phyloP scores from a whole-genome alignment of 169 alveolate genomes.

The Fabrea salina region DNA sequence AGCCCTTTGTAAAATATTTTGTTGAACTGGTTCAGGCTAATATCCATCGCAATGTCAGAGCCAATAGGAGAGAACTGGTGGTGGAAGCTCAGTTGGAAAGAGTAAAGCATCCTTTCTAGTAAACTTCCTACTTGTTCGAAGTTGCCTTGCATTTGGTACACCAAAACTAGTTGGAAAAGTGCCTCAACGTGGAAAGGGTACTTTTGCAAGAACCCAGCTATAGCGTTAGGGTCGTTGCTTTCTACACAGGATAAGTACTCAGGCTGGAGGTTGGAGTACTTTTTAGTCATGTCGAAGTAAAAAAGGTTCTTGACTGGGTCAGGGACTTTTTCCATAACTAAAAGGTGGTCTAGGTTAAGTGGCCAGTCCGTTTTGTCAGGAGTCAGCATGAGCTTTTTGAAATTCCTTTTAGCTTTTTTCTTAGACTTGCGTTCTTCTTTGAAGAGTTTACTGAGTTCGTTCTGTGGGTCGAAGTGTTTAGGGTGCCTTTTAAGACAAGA shows the following conservation, averaged over 20 bases:
- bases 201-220: slow-evolving; percentile 33
- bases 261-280: slow-evolving; percentile 19
- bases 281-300: not conserved
- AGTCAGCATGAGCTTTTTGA: not conserved
- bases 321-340: not conserved
- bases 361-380: slow-evolving; percentile 11
- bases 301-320: not conserved
- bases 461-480: not conserved
- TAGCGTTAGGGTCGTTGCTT: slow-evolving; percentile 37
- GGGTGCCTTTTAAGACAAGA: slow-evolving; percentile 2
- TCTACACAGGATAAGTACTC: slow-evolving; percentile 18
- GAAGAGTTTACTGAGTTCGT: not conserved
- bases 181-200: slow-evolving; percentile 50
- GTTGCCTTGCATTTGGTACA: slow-evolving; percentile 41
- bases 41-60: not conserved
- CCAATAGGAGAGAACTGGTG: slow-evolving; percentile 28
- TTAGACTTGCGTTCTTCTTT: not conserved
- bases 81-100: slow-evolving; percentile 42
- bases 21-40: not conserved
- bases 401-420: not conserved
- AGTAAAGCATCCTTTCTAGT: slow-evolving; percentile 38
- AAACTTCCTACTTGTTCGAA: slow-evolving; percentile 38
- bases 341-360: not conserved
- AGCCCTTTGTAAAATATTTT: slow-evolving; percentile 58
- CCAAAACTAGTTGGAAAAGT: slow-evolving; percentile 35